Percentiles rank a stretch among this genome's conserved stretches.
These are phyloP conservation scores for Lathyrus sativus DNA, from an alignment of 306 rosid species.

Conservation along the genomic window DNA sequence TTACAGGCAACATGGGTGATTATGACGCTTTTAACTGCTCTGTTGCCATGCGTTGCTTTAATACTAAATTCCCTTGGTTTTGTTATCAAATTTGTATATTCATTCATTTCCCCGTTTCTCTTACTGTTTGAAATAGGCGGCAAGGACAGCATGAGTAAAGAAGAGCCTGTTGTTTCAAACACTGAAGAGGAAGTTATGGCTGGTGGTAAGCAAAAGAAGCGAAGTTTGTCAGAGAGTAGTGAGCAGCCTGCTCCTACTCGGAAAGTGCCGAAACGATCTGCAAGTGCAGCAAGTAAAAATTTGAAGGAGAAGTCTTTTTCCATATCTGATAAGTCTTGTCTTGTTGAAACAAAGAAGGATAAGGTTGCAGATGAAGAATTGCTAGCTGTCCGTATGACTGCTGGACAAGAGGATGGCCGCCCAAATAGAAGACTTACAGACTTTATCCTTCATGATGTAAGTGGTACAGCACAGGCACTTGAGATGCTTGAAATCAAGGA, in stretches of 20 bases:
- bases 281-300: slow-evolving; percentile 72
- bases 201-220: slow-evolving; percentile 53
- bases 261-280: slow-evolving; percentile 89
- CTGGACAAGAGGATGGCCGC: slow-evolving; percentile 55
- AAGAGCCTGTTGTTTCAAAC: slow-evolving; percentile 27
- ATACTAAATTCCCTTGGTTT: neutral
- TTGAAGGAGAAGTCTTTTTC: slow-evolving; percentile 65
- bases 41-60: neutral
- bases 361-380: slow-evolving; percentile 64
- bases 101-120: neutral
- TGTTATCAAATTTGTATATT: neutral
- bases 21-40: slow-evolving; percentile 7
- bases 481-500: slow-evolving; percentile 83
- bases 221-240: slow-evolving; percentile 43
- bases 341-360: slow-evolving; percentile 62
- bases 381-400: slow-evolving; percentile 65
- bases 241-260: slow-evolving; percentile 57
- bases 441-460: slow-evolving; percentile 71
- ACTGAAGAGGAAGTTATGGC: slow-evolving; percentile 41
- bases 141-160: slow-evolving; percentile 38
- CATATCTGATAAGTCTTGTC: slow-evolving; percentile 53
- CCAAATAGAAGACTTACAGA: slow-evolving; percentile 78
- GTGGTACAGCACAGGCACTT: slow-evolving; percentile 61
- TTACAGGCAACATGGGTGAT: slow-evolving; percentile 15
- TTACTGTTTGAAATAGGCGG: slow-evolving; percentile 37